Conservation (phyloP, 257 asterid genomes). For the Cruciata laevipes region DNA sequence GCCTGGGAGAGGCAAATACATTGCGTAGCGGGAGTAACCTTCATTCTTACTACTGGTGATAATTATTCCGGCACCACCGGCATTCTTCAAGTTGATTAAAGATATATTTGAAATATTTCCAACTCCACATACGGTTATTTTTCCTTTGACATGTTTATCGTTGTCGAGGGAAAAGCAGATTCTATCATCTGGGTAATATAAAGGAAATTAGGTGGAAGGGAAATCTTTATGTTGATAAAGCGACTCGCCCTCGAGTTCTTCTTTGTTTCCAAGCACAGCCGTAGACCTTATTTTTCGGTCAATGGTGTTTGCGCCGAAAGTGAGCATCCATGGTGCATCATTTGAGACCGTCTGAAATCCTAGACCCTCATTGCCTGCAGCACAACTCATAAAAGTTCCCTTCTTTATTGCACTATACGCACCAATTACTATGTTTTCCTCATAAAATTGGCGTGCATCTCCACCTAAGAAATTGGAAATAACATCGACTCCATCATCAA, state of each 20-base stretch:
- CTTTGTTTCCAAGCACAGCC: conserved; percentile 1
- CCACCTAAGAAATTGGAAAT: background rate
- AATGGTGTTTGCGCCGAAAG: conserved; percentile 3
- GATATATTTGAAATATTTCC: background rate
- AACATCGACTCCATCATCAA: conserved; percentile 7
- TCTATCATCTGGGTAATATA: background rate
- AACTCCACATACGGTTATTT: background rate
- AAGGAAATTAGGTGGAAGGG: background rate
- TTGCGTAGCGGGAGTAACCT: background rate
- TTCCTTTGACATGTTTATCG: background rate
- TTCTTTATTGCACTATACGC: conserved; percentile 2
- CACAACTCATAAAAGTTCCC: conserved; percentile 7
- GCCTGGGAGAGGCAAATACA: too few species aligned
- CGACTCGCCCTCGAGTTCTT: background rate
- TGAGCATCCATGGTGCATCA: conserved; percentile 7
- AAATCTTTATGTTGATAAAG: background rate
- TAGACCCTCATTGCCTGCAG: background rate
- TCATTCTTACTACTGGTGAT: too few species aligned
- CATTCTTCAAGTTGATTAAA: background rate
- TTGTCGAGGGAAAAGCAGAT: too few species aligned
- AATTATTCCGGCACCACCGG: conserved; percentile 8
- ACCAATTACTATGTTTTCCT: background rate
- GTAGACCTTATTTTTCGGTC: conserved; percentile 2
- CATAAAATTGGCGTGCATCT: background rate
- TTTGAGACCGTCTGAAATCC: background rate